Conservation (phyloP, 2,329 filamentous ascomycete species). For the Xylaria sp. region DNA sequence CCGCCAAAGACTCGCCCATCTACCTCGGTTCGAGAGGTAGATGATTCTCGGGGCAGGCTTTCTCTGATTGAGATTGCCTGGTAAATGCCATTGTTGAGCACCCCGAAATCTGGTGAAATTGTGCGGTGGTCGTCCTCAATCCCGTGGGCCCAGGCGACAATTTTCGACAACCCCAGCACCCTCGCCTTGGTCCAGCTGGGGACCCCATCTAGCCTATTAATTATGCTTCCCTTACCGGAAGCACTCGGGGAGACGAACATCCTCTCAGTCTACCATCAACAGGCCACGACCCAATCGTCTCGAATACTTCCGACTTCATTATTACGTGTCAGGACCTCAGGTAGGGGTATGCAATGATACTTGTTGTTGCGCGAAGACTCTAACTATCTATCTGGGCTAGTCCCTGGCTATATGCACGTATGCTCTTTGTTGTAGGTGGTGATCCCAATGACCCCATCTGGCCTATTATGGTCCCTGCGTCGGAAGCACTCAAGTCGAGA, state of each 20-base stretch:
- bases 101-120: too few species aligned
- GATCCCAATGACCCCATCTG: slow-evolving; percentile 15
- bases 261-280: slow-evolving; percentile 14
- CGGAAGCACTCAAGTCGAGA: slow-evolving; percentile 25
- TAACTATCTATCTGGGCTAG: not conserved
- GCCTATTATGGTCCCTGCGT: slow-evolving; percentile 23
- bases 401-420: not conserved
- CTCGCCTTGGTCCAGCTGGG: slow-evolving; percentile 18
- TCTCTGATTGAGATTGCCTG: too few species aligned
- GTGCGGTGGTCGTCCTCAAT: too few species aligned
- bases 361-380: not conserved
- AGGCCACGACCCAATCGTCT: slow-evolving; percentile 17
- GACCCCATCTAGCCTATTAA: slow-evolving; percentile 16
- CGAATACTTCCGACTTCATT: slow-evolving; percentile 20
- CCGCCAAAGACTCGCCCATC: too few species aligned
- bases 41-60: too few species aligned
- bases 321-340: slow-evolving; percentile 1
- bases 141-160: slow-evolving; percentile 18
- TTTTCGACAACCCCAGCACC: slow-evolving; percentile 19
- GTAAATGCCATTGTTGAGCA: too few species aligned
- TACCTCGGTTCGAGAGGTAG: too few species aligned
- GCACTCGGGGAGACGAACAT: slow-evolving; percentile 14
- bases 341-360: not conserved
- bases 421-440: not conserved
- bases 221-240: slow-evolving; percentile 8